These are phyloP conservation scores for Bocquillonia castaneifolia DNA, from an alignment of 441 rosid genomes.

Conservation along the genomic window DNA sequence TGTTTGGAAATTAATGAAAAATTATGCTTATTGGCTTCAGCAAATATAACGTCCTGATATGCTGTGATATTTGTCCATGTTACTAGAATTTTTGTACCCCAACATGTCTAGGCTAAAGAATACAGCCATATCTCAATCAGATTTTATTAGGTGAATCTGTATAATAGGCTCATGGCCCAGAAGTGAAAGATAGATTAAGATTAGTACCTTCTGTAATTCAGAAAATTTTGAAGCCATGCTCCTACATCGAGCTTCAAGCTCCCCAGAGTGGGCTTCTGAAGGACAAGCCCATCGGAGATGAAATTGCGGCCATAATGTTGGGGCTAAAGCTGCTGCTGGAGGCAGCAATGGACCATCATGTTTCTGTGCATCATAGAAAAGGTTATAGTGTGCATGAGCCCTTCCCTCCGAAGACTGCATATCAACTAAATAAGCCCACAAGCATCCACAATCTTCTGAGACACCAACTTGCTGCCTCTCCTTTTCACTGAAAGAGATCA, in stretches of 20 bases:
- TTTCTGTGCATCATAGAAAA: constrained; percentile 62
- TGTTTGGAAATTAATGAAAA: neutral
- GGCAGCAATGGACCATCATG: constrained; percentile 61
- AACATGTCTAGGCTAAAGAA: neutral
- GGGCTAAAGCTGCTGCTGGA: constrained; percentile 98
- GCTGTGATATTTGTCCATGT: neutral
- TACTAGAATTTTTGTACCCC: neutral
- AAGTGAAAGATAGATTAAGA: constrained; percentile 1
- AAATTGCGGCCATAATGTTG: constrained; percentile 95
- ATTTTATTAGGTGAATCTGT: too few species aligned
- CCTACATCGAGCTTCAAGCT: constrained; percentile 68
- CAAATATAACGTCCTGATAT: neutral
- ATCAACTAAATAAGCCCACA: constrained; percentile 87
- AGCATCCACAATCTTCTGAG: constrained; percentile 69
- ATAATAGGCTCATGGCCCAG: too few species aligned
- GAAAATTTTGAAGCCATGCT: constrained; percentile 58
- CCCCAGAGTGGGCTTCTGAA: constrained; percentile 74
- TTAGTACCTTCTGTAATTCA: constrained; percentile 64
- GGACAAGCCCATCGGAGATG: constrained; percentile 99
- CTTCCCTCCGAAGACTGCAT: constrained; percentile 52
- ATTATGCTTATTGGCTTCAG: neutral
- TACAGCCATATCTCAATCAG: neutral
- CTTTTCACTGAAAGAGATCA: constrained; percentile 62
- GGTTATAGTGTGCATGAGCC: constrained; percentile 73
- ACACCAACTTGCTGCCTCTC: constrained; percentile 71